These are phyloP conservation scores for Pseudophaeomoniella oleicola DNA, from an alignment of 2,329 filamentous ascomycete genomes.

Conservation along the genomic window DNA sequence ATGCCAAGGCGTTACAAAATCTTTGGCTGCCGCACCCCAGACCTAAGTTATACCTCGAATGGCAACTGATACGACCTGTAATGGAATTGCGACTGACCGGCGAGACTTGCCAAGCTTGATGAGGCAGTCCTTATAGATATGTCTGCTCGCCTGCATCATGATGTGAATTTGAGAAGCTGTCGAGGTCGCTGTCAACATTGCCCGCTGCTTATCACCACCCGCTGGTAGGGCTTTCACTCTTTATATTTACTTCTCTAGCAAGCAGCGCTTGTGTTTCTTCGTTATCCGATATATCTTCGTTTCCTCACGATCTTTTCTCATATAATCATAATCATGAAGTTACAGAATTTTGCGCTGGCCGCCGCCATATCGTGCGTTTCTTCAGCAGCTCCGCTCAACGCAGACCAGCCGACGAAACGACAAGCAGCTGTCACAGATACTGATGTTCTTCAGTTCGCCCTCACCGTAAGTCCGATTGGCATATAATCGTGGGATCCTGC, in stretches of 20 bases:
- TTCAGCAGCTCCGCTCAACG: neutral
- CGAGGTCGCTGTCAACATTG: neutral
- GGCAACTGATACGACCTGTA: too few species aligned
- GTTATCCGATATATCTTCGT: too few species aligned
- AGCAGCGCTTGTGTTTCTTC: too few species aligned
- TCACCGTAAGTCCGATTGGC: conserved; percentile 8
- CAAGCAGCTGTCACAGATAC: conserved; percentile 4
- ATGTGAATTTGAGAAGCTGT: too few species aligned
- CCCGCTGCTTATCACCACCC: neutral
- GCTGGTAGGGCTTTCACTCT: conserved; percentile 1
- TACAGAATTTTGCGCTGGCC: neutral
- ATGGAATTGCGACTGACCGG: too few species aligned
- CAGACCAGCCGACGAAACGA: neutral
- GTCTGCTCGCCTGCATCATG: too few species aligned
- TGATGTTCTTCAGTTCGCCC: conserved; percentile 10
- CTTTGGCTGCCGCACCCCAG: too few species aligned
- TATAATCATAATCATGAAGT: conserved; percentile 1
- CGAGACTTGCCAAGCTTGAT: too few species aligned
- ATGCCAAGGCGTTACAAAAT: neutral
- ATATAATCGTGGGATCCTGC: neutral
- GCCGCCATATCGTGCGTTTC: neutral
- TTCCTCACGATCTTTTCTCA: conserved; percentile 4
- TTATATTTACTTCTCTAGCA: neutral
- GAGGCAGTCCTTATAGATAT: too few species aligned
- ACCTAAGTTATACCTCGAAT: too few species aligned